Conservation (phyloP, 805 yeast species). For the Tetrapisispora namnaoensis region DNA sequence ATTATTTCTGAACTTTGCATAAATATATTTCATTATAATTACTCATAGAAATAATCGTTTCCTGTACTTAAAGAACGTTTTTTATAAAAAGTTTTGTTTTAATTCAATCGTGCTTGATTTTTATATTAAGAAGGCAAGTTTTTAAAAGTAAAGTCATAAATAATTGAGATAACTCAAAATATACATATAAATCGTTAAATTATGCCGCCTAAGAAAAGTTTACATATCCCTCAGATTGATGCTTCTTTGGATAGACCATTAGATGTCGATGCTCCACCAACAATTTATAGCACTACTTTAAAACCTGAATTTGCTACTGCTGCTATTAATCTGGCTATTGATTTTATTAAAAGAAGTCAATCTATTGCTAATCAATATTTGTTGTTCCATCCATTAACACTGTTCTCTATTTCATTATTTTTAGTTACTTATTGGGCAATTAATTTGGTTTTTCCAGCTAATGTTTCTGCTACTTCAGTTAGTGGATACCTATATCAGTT, state of each 20-base stretch:
- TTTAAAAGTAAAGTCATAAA: neutral
- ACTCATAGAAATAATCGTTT: no score
- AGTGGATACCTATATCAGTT: conserved; percentile 18
- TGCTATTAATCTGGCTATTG: conserved; percentile 54
- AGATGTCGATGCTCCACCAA: conserved; percentile 41
- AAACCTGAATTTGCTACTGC: conserved; percentile 52
- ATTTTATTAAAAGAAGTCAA: conserved; percentile 40
- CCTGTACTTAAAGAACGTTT: no score
- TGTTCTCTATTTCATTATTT: conserved; percentile 18
- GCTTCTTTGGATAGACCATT: conserved; percentile 47
- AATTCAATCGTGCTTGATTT: no score
- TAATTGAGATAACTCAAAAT: no score
- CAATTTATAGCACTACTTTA: conserved; percentile 39
- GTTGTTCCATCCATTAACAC: conserved; percentile 38
- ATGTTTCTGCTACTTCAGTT: conserved; percentile 11
- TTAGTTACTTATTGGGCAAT: conserved; percentile 16
- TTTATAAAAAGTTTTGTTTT: no score
- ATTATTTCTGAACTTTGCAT: no score
- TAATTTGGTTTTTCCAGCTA: conserved; percentile 14
- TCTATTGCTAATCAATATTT: conserved; percentile 36
- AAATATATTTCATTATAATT: no score
- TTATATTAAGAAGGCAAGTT: neutral
- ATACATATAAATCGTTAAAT: no score
- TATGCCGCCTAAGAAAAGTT: conserved; percentile 2
- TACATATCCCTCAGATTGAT: conserved; percentile 35